Evolutionary conservation across 169 alveolate species (phyloP), one percentile per base, ranked within the genome.

Genomic region (Perkinsus marinus): DNA sequence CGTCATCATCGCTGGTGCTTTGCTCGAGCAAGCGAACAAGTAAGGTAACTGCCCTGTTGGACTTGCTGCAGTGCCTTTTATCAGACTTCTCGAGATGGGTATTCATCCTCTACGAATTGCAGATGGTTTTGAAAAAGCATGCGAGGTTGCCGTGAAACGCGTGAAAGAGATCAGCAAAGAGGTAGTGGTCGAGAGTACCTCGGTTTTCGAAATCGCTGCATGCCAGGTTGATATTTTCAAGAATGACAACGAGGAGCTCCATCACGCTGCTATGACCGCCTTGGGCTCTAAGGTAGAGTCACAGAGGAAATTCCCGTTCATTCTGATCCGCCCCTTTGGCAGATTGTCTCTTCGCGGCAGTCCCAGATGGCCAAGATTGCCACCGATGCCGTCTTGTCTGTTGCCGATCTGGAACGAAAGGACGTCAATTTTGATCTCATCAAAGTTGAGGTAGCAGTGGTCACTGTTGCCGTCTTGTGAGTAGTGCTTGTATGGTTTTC

Each of bases 1-100:
- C 46, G 99, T 99, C 34, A 99, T 99, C 68, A 94, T 99, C 68
- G 99, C 99, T 17, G 99, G 99, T 0, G 98, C 99, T 7, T 94
- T 98, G 43, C 95, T 98, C 37, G 98, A 97, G 91, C 97, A 98
- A 93, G 99, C 99, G 38, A 96, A 95, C 90, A 94, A 57, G 79
- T 57, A 57, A 57, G 79, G 79, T n/a, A 57, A 26, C 22, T 13
- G 34, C 3, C 3, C 37, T 16, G 34, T 57, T 57, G 79, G 9
- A 6, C 5, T n/a, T n/a, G n/a, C n/a, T n/a, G n/a, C n/a, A n/a
- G n/a, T n/a, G n/a, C 46, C 10, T 41, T n/a, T n/a, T 41, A 10
- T 57, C 22, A 57, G 79, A 30, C 79, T 57, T 57, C 57, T 92
- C 6, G 94, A 92, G 92, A 92, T 93, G 94, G 99, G 99, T 6